phyloP scores from a whole-genome alignment of 805 yeast genomes.

The Candida schatavii region DNA sequence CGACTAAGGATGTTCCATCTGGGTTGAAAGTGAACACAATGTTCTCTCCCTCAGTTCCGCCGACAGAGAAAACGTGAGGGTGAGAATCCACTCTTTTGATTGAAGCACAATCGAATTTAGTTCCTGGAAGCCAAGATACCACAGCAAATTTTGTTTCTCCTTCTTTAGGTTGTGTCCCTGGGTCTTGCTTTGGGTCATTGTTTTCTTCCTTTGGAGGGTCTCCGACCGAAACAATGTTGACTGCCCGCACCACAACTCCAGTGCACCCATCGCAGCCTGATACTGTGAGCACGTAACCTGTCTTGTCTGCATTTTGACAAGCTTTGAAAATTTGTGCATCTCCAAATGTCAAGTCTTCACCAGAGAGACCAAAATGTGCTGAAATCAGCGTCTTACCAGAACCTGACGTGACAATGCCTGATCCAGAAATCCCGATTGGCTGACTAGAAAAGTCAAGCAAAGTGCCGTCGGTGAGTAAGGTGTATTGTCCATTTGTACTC shows the following conservation, averaged over 20 bases:
- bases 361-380: slow-evolving; percentile 1
- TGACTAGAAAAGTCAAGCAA: slow-evolving; percentile 17
- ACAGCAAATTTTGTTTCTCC: slow-evolving; percentile 6
- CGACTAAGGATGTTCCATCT: slow-evolving; percentile 25
- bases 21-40: slow-evolving; percentile 21
- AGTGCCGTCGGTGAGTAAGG: slow-evolving; percentile 21
- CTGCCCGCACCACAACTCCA: neutral
- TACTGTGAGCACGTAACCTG: slow-evolving; percentile 1
- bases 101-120: slow-evolving; percentile 21
- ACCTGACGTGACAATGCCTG: neutral
- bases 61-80: slow-evolving; percentile 33
- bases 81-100: slow-evolving; percentile 28
- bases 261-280: neutral
- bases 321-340: slow-evolving; percentile 9
- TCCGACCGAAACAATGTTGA: neutral
- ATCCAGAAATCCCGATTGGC: neutral
- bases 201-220: neutral
- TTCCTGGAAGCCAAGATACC: slow-evolving; percentile 22
- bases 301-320: slow-evolving; percentile 9
- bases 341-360: slow-evolving; percentile 11
- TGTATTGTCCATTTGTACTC: slow-evolving; percentile 13
- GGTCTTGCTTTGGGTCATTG: neutral
- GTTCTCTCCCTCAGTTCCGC: slow-evolving; percentile 28
- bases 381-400: neutral
- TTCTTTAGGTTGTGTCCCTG: neutral